These are phyloP conservation scores for Aspergillus fumigatus DNA, from an alignment of 2,329 filamentous ascomycete species.

Conservation along the genomic window DNA sequence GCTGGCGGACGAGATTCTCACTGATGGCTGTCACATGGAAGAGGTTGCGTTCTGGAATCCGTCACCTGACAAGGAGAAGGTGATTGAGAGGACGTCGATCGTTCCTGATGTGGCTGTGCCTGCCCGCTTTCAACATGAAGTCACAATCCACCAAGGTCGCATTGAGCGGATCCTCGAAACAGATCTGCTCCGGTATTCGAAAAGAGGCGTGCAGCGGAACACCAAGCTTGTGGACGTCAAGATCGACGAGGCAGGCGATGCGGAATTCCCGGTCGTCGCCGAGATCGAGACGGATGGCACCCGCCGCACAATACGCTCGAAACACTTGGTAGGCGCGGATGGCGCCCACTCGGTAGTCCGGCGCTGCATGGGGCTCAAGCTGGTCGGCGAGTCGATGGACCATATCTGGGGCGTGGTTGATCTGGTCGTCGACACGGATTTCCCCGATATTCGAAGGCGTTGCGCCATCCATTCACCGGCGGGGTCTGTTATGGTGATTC, in stretches of 20 bases:
- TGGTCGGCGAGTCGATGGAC: slow-evolving; percentile 65
- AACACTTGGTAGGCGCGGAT: slow-evolving; percentile 69
- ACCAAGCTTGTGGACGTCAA: slow-evolving; percentile 61
- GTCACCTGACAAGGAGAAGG: slow-evolving; percentile 41
- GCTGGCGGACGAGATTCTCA: slow-evolving; percentile 36
- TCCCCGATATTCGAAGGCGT: slow-evolving; percentile 76
- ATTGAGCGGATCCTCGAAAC: slow-evolving; percentile 67
- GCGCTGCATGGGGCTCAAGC: slow-evolving; percentile 45
- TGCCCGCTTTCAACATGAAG: slow-evolving; percentile 66
- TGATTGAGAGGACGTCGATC: slow-evolving; percentile 59
- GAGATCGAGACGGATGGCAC: slow-evolving; percentile 27
- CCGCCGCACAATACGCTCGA: slow-evolving; percentile 51
- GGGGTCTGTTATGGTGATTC: slow-evolving; percentile 77
- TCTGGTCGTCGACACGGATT: slow-evolving; percentile 66
- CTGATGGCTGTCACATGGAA: slow-evolving; percentile 41
- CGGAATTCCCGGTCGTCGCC: slow-evolving; percentile 33
- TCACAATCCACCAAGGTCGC: slow-evolving; percentile 65
- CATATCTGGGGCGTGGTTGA: slow-evolving; percentile 76
- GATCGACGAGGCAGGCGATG: slow-evolving; percentile 49
- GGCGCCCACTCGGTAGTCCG: slow-evolving; percentile 65
- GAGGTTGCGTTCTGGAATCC: slow-evolving; percentile 69
- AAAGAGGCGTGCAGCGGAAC: slow-evolving; percentile 55
- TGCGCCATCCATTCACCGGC: slow-evolving; percentile 70
- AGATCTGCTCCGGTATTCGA: slow-evolving; percentile 60
- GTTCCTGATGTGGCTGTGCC: slow-evolving; percentile 55